These are phyloP conservation scores for Leccinum subgranulosum DNA, from an alignment of 768 basidiomycete genomes.

Conservation along the genomic window DNA sequence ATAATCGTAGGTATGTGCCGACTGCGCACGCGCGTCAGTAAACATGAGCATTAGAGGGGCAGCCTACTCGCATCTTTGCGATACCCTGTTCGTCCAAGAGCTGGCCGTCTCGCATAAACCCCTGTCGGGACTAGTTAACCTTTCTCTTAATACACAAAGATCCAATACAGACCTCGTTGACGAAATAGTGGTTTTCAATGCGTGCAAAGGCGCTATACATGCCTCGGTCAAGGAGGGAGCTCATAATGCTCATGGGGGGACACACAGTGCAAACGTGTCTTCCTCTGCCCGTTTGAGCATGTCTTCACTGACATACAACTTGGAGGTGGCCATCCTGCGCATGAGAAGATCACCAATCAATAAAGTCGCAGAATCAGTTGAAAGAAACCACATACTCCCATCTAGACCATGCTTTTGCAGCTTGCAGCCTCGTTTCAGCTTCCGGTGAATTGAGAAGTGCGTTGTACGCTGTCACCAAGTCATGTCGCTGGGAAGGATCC, in stretches of 20 bases:
- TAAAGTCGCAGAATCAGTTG: not conserved
- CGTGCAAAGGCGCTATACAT: conserved; percentile 70
- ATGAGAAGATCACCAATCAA: not conserved
- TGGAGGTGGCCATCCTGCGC: conserved; percentile 77
- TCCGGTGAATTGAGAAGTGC: conserved; percentile 71
- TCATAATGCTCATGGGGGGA: conserved; percentile 11
- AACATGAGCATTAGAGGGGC: not conserved
- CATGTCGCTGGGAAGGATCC: conserved; percentile 73
- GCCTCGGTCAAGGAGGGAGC: conserved; percentile 4
- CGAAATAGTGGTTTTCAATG: conserved; percentile 90
- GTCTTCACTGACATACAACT: conserved; percentile 64
- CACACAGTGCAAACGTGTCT: conserved; percentile 75
- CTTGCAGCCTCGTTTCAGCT: conserved; percentile 57
- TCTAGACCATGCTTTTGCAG: conserved; percentile 84
- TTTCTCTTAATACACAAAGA: not conserved
- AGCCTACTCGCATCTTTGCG: conserved; percentile 70
- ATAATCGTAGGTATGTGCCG: conserved; percentile 84
- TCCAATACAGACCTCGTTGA: conserved; percentile 57
- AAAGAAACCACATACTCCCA: conserved; percentile 69
- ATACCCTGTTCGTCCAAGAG: conserved; percentile 80
- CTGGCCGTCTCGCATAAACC: conserved; percentile 87
- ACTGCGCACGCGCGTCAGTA: conserved; percentile 36
- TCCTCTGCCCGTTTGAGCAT: conserved; percentile 66
- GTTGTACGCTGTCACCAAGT: conserved; percentile 84
- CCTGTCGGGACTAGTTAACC: conserved; percentile 37